Evolutionary conservation across 768 basidiomycete genomes (phyloP).

Genomic region (Hericium rajendrae): DNA sequence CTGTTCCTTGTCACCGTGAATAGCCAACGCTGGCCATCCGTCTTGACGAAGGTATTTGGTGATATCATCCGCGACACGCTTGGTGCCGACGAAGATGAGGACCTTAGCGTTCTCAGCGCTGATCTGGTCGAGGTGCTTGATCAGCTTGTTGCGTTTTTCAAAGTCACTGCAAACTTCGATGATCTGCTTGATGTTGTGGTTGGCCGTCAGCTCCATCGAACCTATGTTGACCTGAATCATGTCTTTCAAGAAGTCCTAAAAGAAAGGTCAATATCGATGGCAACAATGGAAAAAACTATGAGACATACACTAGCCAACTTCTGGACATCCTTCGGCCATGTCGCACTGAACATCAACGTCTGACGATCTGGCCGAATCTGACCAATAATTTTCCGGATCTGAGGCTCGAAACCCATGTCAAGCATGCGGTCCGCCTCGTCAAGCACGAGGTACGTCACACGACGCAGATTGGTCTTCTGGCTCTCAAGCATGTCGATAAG

Average conservation of each 20-base stretch:
- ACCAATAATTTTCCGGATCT: constrained; percentile 94
- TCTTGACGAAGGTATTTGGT: constrained; percentile 97
- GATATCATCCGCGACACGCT: constrained; percentile 95
- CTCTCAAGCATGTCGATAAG: constrained; percentile 98
- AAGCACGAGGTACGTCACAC: constrained; percentile 96
- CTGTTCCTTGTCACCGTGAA: constrained; percentile 99
- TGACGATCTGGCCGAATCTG: constrained; percentile 98
- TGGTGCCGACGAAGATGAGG: constrained; percentile 96
- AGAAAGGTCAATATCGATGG: not conserved
- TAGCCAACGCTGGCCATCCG: constrained; percentile 99
- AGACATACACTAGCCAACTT: constrained; percentile 75
- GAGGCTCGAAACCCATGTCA: constrained; percentile 99
- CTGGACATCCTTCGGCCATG: constrained; percentile 99
- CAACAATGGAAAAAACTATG: not conserved
- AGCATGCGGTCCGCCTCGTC: constrained; percentile 99
- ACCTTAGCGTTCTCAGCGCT: constrained; percentile 97
- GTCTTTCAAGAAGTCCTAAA: constrained; percentile 87
- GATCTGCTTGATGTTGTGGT: constrained; percentile 94
- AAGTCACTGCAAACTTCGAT: constrained; percentile 96
- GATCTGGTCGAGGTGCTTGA: constrained; percentile 96
- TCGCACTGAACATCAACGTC: constrained; percentile 98
- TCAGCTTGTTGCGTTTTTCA: constrained; percentile 92
- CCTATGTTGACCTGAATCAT: constrained; percentile 99
- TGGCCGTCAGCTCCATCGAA: constrained; percentile 96
- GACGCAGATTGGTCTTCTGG: constrained; percentile 91